Evolutionary conservation across 2,329 filamentous ascomycete species (phyloP).

Genomic region (Colletotrichum chrysophilum): DNA sequence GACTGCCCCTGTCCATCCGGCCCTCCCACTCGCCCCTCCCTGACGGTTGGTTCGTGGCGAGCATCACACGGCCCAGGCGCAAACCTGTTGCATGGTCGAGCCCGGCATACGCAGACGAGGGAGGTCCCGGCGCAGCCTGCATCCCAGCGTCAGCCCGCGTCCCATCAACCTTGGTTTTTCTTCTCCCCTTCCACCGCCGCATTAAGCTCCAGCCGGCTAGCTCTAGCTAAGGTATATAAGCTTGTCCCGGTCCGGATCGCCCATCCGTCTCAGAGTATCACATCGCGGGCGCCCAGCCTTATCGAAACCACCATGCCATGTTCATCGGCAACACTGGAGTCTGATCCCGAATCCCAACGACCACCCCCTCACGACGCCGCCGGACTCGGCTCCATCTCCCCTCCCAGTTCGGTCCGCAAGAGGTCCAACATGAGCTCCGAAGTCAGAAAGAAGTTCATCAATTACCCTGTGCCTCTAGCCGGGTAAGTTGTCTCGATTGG

Average conservation of each 20-base stretch:
- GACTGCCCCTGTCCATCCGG: not conserved
- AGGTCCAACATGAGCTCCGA: conserved; percentile 17
- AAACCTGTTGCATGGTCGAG: conserved; percentile 13
- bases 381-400: not conserved
- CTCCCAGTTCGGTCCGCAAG: not conserved
- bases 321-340: not conserved
- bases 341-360: not conserved
- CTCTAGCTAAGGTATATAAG: conserved; percentile 18
- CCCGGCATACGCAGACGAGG: conserved; percentile 3
- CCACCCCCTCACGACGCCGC: not conserved
- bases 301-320: not conserved
- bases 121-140: conserved; percentile 12
- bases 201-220: not conserved
- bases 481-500: conserved; percentile 31
- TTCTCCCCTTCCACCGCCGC: not conserved
- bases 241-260: not conserved
- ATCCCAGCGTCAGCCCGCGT: conserved; percentile 5
- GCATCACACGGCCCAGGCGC: conserved; percentile 5
- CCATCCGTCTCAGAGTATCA: not conserved
- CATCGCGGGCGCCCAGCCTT: not conserved
- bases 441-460: conserved; percentile 31
- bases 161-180: conserved; percentile 9
- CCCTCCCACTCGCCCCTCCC: not conserved
- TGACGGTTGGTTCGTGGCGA: not conserved
- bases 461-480: conserved; percentile 39